Evolutionary conservation across 1,139 yeast genomes (phyloP), one percentile per base, ranked within the genome.

Genomic region (Citeromyces hawaiiensis): DNA sequence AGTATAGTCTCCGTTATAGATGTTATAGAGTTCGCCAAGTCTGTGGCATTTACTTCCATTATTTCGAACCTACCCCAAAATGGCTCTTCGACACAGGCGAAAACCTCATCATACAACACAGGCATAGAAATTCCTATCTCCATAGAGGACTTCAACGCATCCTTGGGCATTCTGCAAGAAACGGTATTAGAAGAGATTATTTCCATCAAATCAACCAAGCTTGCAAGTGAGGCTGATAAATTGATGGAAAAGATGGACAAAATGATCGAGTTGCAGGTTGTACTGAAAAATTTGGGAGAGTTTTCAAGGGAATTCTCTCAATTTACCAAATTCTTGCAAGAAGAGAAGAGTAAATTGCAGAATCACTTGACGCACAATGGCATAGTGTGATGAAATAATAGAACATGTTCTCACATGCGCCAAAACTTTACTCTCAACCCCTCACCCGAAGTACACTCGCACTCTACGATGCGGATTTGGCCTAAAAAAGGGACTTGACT

Each of bases 271-370:
- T 50, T 77, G 42, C 57, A 62, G 38, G 75, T 76, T 1, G 54
- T 76, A 21, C 76, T 80, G 48, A 65, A 66, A 45, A 69, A 68
- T 30, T 52, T 78, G 40, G 58, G 64, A 4, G 63, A 64, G 32
- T 80, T 76, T 50, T 61, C 67, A 43, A 57, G 67, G 1, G 49
- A 60, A 2, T 78, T 74, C 47, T 56, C 62, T 23, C 61, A 59
- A 19, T 77, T 74, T 53, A 60, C 63, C 1, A 52, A 55, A 18
- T 55, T 50, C 21, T 51, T 71, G 11, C 52, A 55, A 21, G 45
- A 44, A 7, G 65, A 63, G 45, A 59, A 58, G 40, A 60, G 11
- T 23, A 23, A 23, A 11, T 11, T 23, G 11, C 27, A 58, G 32
- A 49, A 54, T 10, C 66, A 66, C 45, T 41, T 66, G 19, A 40